Evolutionary conservation across 805 yeast genomes (phyloP).

Genomic region (Scheffersomyces amazonensis): DNA sequence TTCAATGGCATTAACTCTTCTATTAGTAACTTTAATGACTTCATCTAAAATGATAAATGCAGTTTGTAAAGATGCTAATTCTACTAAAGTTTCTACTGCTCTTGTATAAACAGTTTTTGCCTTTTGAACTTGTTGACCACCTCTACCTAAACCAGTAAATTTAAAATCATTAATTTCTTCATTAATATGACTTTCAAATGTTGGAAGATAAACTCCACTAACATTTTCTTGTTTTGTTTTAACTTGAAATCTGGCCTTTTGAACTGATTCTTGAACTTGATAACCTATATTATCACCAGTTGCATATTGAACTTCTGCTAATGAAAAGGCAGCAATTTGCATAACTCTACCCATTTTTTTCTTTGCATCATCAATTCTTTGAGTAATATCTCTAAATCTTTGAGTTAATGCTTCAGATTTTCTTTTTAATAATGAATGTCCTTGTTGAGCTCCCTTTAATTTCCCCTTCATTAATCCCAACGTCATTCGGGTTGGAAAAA

Average conservation of each 20-base stretch:
- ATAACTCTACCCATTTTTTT: conserved; percentile 97
- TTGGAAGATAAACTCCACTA: conserved; percentile 91
- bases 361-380: conserved; percentile 90
- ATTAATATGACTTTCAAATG: conserved; percentile 82
- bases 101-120: conserved; percentile 91
- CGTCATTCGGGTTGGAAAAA: conserved; percentile 97
- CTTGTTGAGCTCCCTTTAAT: conserved; percentile 96
- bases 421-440: conserved; percentile 88
- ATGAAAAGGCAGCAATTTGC: conserved; percentile 97
- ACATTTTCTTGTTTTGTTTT: conserved; percentile 94
- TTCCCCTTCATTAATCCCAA: conserved; percentile 92
- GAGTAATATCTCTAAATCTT: conserved; percentile 93
- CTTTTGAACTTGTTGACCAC: conserved; percentile 96
- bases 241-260: conserved; percentile 85
- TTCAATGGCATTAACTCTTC: conserved; percentile 98
- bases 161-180: conserved; percentile 89
- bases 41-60: conserved; percentile 96
- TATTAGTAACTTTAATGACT: conserved; percentile 94
- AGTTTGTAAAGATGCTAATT: conserved; percentile 92
- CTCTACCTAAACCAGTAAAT: conserved; percentile 95
- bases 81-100: conserved; percentile 96
- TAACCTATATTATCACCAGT: conserved; percentile 95
- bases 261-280: conserved; percentile 93
- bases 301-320: conserved; percentile 96
- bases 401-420: conserved; percentile 96